Base-by-base conservation (phyloP, 2,329 filamentous ascomycete genomes). In the Penicillium sp. region DNA sequence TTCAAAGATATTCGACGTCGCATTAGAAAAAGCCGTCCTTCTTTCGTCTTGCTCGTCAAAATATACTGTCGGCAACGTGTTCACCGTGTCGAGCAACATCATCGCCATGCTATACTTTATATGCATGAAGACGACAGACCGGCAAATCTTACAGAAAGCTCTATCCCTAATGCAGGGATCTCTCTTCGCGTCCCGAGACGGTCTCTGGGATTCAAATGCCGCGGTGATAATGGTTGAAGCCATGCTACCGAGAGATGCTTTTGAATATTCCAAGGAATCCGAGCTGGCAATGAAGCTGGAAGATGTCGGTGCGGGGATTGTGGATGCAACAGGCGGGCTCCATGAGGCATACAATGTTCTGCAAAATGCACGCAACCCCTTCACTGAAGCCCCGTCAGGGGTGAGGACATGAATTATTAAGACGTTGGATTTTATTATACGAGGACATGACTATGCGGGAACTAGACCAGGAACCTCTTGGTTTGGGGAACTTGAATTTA, bases 91-190 rank as follows among this genome's bases (percentile, higher is more conserved):
- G 3, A 50, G 50, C 5, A 46, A 56, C 9, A 32, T 56, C 12
- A 44, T 56, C n/a, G 48, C 46, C 2, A 36, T 42, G 1, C 33
- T 56, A 5, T 55, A 54, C 25, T 54, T 48, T 13, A 39, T 54
- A n/a, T 48, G 51, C 32, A 30, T 55, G 7, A 57, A 55, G 26
- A 50, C 50, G 0, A 45, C 20, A 1, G 32, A 39, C 30, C 32
- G 12, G 11, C 6, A 20, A 7, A 50, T 39, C 2, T 16, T 51
- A 6, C 23, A 44, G 10, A 32, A n/a, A 3, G 44, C 48, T 2
- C 34, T 54, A 0, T 36, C 36, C 1, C 36, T 57, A 1, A 39
- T 56, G 34, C 39, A 41, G n/a, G 37, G 47, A 16, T 36, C 48
- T 1, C 28, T 15, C 5, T 23, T 52, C 11, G 32, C 51, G 4